Evolutionary conservation across 2,329 filamentous ascomycete species (phyloP).

Genomic region (Exutisphaerella laricina): DNA sequence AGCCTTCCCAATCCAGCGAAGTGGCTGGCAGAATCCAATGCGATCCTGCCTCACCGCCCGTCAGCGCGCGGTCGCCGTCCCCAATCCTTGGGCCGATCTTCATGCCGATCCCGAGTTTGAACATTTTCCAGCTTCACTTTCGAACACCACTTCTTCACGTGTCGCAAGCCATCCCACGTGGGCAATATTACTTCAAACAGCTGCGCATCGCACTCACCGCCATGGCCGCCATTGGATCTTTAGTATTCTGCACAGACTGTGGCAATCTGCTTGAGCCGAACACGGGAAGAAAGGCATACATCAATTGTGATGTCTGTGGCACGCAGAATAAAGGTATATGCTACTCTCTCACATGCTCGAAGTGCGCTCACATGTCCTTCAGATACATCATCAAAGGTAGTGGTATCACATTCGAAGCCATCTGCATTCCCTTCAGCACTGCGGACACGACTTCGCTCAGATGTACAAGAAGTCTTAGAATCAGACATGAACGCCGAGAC

Average conservation of each 20-base stretch:
- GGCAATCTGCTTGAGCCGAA: constrained; percentile 82
- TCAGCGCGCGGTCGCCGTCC: background rate
- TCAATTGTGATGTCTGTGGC: constrained; percentile 82
- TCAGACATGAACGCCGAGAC: constrained; percentile 64
- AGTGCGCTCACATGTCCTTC: background rate
- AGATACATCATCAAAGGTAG: constrained; percentile 71
- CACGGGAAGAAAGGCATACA: constrained; percentile 66
- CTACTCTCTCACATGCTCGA: background rate
- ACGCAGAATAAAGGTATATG: constrained; percentile 70
- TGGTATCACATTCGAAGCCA: constrained; percentile 78
- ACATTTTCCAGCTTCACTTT: constrained; percentile 8
- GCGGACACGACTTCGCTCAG: constrained; percentile 71
- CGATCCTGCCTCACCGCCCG: background rate
- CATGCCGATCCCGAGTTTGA: too few species aligned
- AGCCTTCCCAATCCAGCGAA: too few species aligned
- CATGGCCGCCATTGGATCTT: constrained; percentile 85
- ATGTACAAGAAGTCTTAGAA: constrained; percentile 72
- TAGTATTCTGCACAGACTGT: constrained; percentile 90
- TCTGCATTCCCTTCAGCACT: constrained; percentile 87
- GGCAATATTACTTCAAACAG: background rate
- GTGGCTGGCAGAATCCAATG: background rate
- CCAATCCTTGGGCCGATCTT: constrained; percentile 8
- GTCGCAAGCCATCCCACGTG: constrained; percentile 2
- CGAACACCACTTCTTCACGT: constrained; percentile 9
- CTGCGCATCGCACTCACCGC: constrained; percentile 16